Evolutionary conservation across 768 basidiomycete species (phyloP).

Genomic region (Lanmaoa pseudosensibilis): DNA sequence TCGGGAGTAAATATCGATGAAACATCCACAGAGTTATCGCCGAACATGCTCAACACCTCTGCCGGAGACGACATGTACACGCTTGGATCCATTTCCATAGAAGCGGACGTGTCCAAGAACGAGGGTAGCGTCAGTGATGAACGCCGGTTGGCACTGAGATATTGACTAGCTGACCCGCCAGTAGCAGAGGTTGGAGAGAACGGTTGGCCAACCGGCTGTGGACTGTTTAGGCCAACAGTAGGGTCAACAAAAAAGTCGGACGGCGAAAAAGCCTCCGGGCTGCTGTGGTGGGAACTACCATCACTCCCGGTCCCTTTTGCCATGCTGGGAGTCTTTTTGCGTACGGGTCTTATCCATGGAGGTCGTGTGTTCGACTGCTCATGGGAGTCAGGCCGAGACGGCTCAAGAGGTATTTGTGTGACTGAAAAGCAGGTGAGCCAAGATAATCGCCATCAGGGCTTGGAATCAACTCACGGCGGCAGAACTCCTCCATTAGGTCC

Average conservation of each 20-base stretch:
- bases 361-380: constrained; percentile 55
- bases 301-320: constrained; percentile 45
- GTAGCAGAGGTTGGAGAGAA: constrained; percentile 24
- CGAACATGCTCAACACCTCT: constrained; percentile 64
- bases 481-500: constrained; percentile 94
- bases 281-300: constrained; percentile 47
- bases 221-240: constrained; percentile 20
- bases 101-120: constrained; percentile 30
- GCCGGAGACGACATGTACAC: constrained; percentile 55
- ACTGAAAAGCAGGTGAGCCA: constrained; percentile 41
- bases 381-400: constrained; percentile 51
- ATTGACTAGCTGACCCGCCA: constrained; percentile 18
- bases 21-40: constrained; percentile 41
- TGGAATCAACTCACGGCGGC: constrained; percentile 59
- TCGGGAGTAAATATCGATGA: constrained; percentile 34
- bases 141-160: constrained; percentile 26
- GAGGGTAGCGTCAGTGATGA: constrained; percentile 24
- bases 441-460: background rate
- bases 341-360: constrained; percentile 88
- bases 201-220: constrained; percentile 23
- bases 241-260: constrained; percentile 64
- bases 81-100: constrained; percentile 50
- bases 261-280: constrained; percentile 66
- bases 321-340: constrained; percentile 64
- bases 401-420: constrained; percentile 85